Base-by-base conservation (phyloP, 352 stramenopile genomes). In the Plasmopara halstedii region DNA sequence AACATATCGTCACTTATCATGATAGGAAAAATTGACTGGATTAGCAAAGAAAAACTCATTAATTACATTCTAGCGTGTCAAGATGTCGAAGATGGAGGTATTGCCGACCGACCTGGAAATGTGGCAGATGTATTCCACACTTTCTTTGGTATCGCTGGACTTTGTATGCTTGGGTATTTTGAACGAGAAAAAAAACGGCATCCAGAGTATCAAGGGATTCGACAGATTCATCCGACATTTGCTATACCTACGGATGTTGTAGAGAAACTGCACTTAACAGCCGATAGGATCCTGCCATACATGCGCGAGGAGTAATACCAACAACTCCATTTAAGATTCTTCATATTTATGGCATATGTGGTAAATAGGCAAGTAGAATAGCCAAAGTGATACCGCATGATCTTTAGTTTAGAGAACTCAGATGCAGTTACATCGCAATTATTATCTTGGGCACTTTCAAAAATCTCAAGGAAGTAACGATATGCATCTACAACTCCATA, bases 41-140 rank as follows among this genome's bases (percentile, higher is more conserved):
- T 99, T 56, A 94, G 90, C 64, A 83, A 82, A 43, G 79, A 92
- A 25, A 96, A 94, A 54, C 76, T 99, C 25, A 83, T 92, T 47
- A 52, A 89, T 42, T 98, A 95, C 62, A 98, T 98, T 53, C 48
- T 97, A 36, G 71, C 90, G 23, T 98, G 92, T 58, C 96, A 99
- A 70, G 97, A 99, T 68, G 67, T 75, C 4, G 95, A 98, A 19
- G 95, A 98, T 55, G 97, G 97, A 38, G 97, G 97, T 14, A 98
- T 99, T 58, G 86, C 95, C 11, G 97, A 99, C 64, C 86, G 96
- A 31, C 96, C 96, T n/a, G 91, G 84, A 29, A 96, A 98, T 55
- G 81, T 97, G 52, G 81, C 92, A 0, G 96, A 99, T 52, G 88
- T 99, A 18, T 99, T 98, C 66, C 96, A 99, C 65, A 99, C 96